Base-by-base conservation (phyloP, 208 protist species). In the Herpetomonas muscarum region DNA sequence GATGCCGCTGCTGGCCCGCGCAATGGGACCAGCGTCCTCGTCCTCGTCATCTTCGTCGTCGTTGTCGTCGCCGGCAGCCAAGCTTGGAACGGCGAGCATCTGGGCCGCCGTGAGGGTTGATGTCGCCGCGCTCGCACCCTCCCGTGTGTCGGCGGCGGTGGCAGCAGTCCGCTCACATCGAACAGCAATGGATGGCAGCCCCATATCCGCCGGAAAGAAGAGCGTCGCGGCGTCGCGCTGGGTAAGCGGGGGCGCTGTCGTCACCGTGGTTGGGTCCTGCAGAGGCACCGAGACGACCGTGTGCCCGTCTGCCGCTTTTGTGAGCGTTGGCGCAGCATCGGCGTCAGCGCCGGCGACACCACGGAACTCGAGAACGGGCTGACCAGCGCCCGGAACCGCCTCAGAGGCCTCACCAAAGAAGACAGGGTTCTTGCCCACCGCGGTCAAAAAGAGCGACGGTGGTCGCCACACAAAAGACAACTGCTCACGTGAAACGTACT, bases 401-500 rank as follows among this genome's bases (percentile, higher is more conserved):
- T 49, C 50, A 41, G 72, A 83, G 1, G 44, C 32, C 3, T 42
- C 5, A 6, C 79, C 70, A 5, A 74, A 54, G 56, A 92, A 87
- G 13, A 81, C 82, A 0, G 85, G 81, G 53, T 92, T 92, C 54
- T 76, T 81, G 25, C 85, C 85, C 12, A 61, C 7, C 28, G 85
- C 79, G 10, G 29, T 22, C 0, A 85, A 39, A 52, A 52, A 69
- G 7, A 92, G 66, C 25, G 62, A 55, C 22, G 72, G 56, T 3
- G 68, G 60, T 26, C 67, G 52, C 69, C 61, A 86, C 22, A 79
- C 32, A 3, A 90, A 41, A 6, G 34, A 59, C 1, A 93, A 36
- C 30, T 93, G 85, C n/a, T 79, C 67, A 13, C 78, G 69, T 6
- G 85, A 90, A 32, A 74, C 62, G 54, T 93, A 93, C 53, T 75